Evolutionary conservation across 2,329 filamentous ascomycete genomes (phyloP), one percentile per base, ranked within the genome.

Genomic region (Fusarium paranaense): DNA sequence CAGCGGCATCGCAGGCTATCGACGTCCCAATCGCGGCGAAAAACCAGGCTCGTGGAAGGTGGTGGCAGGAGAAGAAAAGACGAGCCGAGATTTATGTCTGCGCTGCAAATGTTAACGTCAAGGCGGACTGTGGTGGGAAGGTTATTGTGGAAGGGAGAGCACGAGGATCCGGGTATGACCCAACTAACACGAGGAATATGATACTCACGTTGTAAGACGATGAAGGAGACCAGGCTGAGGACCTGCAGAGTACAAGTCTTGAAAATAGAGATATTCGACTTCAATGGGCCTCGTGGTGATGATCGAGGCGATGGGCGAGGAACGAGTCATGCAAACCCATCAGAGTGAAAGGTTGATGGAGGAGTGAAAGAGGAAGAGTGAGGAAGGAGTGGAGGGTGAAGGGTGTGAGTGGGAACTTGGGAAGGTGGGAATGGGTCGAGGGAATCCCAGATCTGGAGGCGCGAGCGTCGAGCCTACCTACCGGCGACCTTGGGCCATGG

Each of bases 361-460:
- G 45, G 66, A 78, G 73, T 66, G 37, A 68, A 75, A 69, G 70
- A 65, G 47, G 64, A 69, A 75, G 72, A 74, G 76, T 67, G 73
- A 78, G 72, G 73, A 78, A 71, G 75, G 74, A 73, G 69, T 64
- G 67, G 66, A 75, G 65, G 67, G 74, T 71, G 66, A 75, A 75
- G 75, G 67, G 76, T 78, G 68, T 76, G 76, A 71, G 76, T 75
- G 76, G 76, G 69, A 71, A 77, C 69, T 61, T 74, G 73, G 75
- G 76, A 78, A 78, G 74, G 71, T 60, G 72, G 74, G 76, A 76
- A 78, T 78, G 77, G 77, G 77, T 78, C 75, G 75, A 79, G 77
- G 71, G 69, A 74, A 68, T 76, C 68, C 76, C 67, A 78, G 77
- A 77, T 78, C 70, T 76, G 74, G 76, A 75, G 74, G 76, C 73